These are phyloP conservation scores for Rhizoclosmatium sp. DNA, from an alignment of 192 early-diverging fungal genomes.

Conservation along the genomic window DNA sequence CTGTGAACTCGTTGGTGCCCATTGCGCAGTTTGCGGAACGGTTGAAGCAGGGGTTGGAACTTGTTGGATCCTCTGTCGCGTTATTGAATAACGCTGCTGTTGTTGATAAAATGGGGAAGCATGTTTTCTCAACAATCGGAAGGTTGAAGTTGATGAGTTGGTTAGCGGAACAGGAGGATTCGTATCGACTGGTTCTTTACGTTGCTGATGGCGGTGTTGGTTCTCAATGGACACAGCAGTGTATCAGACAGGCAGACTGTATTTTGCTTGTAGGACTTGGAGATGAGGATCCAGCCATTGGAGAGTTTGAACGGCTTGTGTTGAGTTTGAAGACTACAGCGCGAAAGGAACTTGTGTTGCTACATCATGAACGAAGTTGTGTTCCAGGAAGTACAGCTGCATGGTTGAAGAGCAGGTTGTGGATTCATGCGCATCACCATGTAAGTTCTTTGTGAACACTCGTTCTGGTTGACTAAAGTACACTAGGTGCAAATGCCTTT, in stretches of 20 bases:
- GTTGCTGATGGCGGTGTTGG: slow-evolving; percentile 92
- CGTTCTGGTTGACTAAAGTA: neutral
- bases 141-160: slow-evolving; percentile 91
- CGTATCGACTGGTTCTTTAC: slow-evolving; percentile 86
- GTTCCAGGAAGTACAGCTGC: slow-evolving; percentile 82
- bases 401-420: slow-evolving; percentile 92
- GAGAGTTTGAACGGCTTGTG: slow-evolving; percentile 91
- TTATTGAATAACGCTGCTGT: slow-evolving; percentile 85
- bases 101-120: slow-evolving; percentile 82
- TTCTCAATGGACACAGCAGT: slow-evolving; percentile 94
- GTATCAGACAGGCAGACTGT: slow-evolving; percentile 97
- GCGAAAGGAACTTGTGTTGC: slow-evolving; percentile 93
- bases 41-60: slow-evolving; percentile 75
- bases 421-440: slow-evolving; percentile 98
- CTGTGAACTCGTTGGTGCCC: slow-evolving; percentile 82
- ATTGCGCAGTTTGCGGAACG: slow-evolving; percentile 87
- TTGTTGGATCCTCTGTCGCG: slow-evolving; percentile 74
- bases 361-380: slow-evolving; percentile 82
- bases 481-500: slow-evolving; percentile 59
- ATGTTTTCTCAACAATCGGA: slow-evolving; percentile 91
- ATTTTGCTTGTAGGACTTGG: slow-evolving; percentile 93
- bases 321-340: slow-evolving; percentile 97
- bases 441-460: slow-evolving; percentile 57
- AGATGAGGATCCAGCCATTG: slow-evolving; percentile 86
- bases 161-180: slow-evolving; percentile 95